Conservation (phyloP, 768 basidiomycete species). For the Termitomyces sp. region DNA sequence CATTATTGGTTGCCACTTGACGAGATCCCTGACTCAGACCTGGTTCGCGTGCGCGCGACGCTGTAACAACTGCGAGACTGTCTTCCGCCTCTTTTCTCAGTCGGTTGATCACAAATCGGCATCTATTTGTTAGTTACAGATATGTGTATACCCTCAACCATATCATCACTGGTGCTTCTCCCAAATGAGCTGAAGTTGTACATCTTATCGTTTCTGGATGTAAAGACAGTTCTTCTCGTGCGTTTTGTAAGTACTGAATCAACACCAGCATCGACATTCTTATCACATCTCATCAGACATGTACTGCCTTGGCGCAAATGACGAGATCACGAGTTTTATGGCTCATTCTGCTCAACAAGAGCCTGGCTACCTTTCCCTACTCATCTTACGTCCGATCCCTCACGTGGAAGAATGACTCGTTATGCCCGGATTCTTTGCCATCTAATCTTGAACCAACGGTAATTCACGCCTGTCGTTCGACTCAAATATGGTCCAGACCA, state of each 20-base stretch:
- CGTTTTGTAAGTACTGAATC: background rate
- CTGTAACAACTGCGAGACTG: too few relatives aligned
- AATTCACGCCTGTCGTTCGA: slow-evolving; percentile 5
- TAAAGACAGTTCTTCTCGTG: background rate
- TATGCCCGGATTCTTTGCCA: background rate
- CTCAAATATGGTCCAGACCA: slow-evolving; percentile 11
- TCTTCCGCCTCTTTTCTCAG: background rate
- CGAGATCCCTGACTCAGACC: too few relatives aligned
- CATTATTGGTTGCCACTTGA: too few relatives aligned
- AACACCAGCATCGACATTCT: background rate
- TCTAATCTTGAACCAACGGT: slow-evolving; percentile 5
- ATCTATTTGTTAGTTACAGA: too few relatives aligned
- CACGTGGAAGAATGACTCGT: background rate
- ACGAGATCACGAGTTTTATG: slow-evolving; percentile 1
- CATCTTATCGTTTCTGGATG: slow-evolving; percentile 5
- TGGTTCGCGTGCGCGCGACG: too few relatives aligned
- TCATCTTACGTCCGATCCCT: background rate
- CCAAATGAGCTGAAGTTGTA: slow-evolving; percentile 9
- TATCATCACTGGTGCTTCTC: slow-evolving; percentile 2
- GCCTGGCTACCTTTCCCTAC: background rate
- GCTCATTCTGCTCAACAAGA: background rate
- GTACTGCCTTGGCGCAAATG: background rate
- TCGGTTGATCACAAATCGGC: background rate
- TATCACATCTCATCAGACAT: background rate
- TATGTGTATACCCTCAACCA: background rate